Evolutionary conservation across 768 basidiomycete species (phyloP), one percentile per base, ranked within the genome.

Genomic region (Coprinopsis cinerea): DNA sequence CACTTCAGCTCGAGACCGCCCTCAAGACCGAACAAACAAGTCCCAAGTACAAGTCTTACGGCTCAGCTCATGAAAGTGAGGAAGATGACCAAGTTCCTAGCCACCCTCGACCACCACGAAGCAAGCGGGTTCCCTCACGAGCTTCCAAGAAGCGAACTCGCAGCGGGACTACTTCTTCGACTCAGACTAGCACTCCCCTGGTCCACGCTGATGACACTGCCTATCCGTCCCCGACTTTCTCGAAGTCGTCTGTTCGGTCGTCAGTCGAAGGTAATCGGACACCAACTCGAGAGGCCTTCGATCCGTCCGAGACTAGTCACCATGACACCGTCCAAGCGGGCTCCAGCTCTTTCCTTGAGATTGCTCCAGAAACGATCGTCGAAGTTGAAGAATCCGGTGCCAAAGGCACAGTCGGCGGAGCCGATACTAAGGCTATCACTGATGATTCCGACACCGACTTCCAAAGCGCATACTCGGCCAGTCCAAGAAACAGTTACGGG

Each of bases 371-470:
- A 62, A 32, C 57, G 67, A 17, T 68, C 7, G 30, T 24, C 9
- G 24, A 22, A n/a, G 13, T 34, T 14, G 48, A 45, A n/a, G 35
- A 41, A 17, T 14, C 35, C 57, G 18, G 61, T 47, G 28, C 44
- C 3, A 57, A 61, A 24, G 54, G 61, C 17, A 35, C 5, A 22
- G 40, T 14, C 26, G 15, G 6, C 39, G 59, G 65, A 11, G 54
- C 51, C 6, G 28, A 28, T 47, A 10, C 49, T 47, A 43, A 25
- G 25, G 44, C 52, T 0, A 66, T 75, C 26, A 79, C 84, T 6
- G 86, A 88, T 51, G 87, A 88, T 56, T 88, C 86, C 18, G 87
- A 89, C 57, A 85, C 84, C 23, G 89, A 92, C 59, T 92, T 91
- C 64, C 88, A 90, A 67, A 91, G 88, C 55, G 89, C 89, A 27